Base-by-base conservation (phyloP, 768 basidiomycete species). In the Chlorophyllum brunneum region DNA sequence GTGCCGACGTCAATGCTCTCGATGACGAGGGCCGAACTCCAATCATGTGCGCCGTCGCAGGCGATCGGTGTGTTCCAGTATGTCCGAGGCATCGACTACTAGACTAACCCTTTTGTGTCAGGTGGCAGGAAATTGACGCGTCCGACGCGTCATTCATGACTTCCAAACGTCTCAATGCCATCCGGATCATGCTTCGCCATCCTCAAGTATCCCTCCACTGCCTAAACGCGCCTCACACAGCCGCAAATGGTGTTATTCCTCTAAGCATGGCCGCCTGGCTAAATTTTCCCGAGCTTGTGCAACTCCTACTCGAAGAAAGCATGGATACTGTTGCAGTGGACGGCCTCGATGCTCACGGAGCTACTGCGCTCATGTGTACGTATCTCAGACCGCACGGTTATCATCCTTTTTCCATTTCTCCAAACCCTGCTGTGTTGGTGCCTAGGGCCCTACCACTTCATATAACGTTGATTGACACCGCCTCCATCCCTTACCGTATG, bases 341-440 rank as follows among this genome's bases (percentile, higher is more conserved):
- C 57, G 86, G 82, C 27, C 79, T 82, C 72, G 88, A 92, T 61
- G 69, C 78, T 20, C 81, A 85, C 60, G 86, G 86, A 5, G 88
- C 85, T 20, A 92, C 88, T 23, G 81, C 88, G 5, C 72, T 92
- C 54, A 92, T 92, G 88, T 92, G 88, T 92, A 73, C 70, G 84
- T 73, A 24, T 48, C 55, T 33, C 16, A 18, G 45, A 39, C 31
- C 39, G 48, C 56, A 36, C 33, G 58, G 54, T 42, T 55, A 45
- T 48, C 15, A 41, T 36, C 11, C 7, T 48, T 55, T 49, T 43
- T 57, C 50, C 59, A 39, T 46, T 54, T 48, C 31, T n/a, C n/a
- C 34, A 29, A 23, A 50, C 22, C 22, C 31, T 9, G 48, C 27
- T 37, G 30, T 41, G 48, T 50, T 40, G 50, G 34, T 44, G 6